Evolutionary conservation across 805 yeast species (phyloP).

Genomic region (Scheffersomyces ergatensis): DNA sequence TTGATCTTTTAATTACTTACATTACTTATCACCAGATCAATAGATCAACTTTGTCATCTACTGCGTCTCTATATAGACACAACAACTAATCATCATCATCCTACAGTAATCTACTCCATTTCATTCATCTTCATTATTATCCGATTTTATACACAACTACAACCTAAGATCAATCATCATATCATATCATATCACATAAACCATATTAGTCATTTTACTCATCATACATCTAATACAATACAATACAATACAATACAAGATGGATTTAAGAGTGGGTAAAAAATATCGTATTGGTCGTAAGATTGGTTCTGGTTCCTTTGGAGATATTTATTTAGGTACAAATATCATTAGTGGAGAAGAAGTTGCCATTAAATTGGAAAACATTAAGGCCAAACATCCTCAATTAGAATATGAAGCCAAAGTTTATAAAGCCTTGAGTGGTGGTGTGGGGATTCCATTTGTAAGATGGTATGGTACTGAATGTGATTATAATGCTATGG

Average conservation of each 20-base stretch:
- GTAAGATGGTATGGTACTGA: constrained; percentile 95
- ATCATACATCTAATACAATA: too few species aligned
- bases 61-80: too few species aligned
- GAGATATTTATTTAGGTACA: constrained; percentile 92
- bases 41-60: too few species aligned
- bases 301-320: constrained; percentile 96
- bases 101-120: too few species aligned
- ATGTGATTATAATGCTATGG: constrained; percentile 95
- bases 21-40: too few species aligned
- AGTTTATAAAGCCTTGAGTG: constrained; percentile 89
- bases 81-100: too few species aligned
- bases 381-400: constrained; percentile 89
- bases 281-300: constrained; percentile 92
- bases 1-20: too few species aligned
- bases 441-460: constrained; percentile 96
- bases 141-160: too few species aligned
- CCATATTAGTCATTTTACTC: too few species aligned
- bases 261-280: constrained; percentile 61
- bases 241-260: constrained; percentile 4
- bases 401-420: constrained; percentile 96
- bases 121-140: too few species aligned
- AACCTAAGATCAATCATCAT: too few species aligned
- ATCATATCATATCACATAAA: too few species aligned
- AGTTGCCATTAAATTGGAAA: constrained; percentile 94
- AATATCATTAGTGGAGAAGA: constrained; percentile 95